Conservation (phyloP, 306 rosid genomes). For the Trifolium fragiferum region DNA sequence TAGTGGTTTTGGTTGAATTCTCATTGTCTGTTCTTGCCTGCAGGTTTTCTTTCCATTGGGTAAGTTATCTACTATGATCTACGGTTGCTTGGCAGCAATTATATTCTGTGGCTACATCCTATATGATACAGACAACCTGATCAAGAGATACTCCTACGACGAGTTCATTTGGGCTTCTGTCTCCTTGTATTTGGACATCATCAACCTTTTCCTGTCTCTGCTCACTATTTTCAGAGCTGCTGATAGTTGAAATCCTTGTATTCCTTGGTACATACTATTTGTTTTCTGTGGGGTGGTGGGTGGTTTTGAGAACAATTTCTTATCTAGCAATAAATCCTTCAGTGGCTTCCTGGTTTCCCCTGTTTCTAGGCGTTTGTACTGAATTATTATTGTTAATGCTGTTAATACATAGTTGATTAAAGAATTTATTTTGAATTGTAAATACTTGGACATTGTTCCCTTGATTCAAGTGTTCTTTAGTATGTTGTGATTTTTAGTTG, state of each 20-base stretch:
- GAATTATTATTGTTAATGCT: constrained; percentile 16
- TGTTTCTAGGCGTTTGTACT: neutral
- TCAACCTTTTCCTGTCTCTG: constrained; percentile 87
- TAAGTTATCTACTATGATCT: constrained; percentile 74
- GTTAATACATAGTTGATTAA: constrained; percentile 23
- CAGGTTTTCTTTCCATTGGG: constrained; percentile 71
- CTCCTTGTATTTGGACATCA: constrained; percentile 79
- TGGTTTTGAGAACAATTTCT: constrained; percentile 17
- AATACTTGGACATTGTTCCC: neutral
- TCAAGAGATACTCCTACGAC: constrained; percentile 89
- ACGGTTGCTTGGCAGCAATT: constrained; percentile 81
- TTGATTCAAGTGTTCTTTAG: neutral
- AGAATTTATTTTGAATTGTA: constrained; percentile 21
- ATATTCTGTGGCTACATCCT: constrained; percentile 91
- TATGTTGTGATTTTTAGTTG: neutral
- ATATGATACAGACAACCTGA: constrained; percentile 88
- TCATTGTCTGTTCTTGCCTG: neutral
- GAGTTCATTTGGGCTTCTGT: constrained; percentile 95
- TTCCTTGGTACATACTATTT: constrained; percentile 11
- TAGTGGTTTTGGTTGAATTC: neutral
- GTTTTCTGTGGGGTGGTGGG: neutral
- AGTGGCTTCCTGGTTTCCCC: neutral
- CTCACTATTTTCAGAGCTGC: constrained; percentile 78
- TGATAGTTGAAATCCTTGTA: constrained; percentile 47
- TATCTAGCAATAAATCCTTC: constrained; percentile 11